A percentile compares a stretch with the other conserved stretches of the same genome.
Conservation (phyloP, 441 rosid genomes). For the Erodium chrysanthum region DNA sequence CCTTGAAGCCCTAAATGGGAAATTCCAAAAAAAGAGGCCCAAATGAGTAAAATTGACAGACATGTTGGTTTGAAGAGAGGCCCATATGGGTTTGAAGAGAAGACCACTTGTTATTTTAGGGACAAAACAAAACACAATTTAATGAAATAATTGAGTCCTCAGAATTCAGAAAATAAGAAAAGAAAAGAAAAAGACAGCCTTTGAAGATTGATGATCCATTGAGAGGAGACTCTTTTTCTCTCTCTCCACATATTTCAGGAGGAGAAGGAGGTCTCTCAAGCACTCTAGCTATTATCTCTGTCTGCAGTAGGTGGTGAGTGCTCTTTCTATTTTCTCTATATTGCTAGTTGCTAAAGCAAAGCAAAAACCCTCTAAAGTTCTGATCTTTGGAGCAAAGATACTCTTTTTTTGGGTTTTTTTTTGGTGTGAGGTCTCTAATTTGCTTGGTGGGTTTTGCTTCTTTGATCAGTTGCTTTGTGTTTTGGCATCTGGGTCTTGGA, state of each 20-base stretch:
- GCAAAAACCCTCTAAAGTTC: slow-evolving; percentile 21
- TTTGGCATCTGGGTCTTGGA: slow-evolving; percentile 33
- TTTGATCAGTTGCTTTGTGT: slow-evolving; percentile 21
- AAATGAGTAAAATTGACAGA: not conserved
- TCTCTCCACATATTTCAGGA: slow-evolving; percentile 23
- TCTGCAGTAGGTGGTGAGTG: slow-evolving; percentile 23
- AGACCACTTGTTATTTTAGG: not conserved
- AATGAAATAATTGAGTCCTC: not conserved
- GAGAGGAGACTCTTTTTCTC: not conserved
- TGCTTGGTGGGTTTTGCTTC: slow-evolving; percentile 26
- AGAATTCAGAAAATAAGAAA: no score
- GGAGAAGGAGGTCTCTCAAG: slow-evolving; percentile 16
- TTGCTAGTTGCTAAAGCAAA: slow-evolving; percentile 20
- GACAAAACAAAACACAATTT: not conserved
- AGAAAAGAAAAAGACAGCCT: not conserved
- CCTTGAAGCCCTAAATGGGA: not conserved
- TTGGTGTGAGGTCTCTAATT: slow-evolving; percentile 14
- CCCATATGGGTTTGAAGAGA: not conserved
- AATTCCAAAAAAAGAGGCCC: not conserved
- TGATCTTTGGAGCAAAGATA: slow-evolving; percentile 26
- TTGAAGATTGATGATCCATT: not conserved
- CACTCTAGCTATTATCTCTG: slow-evolving; percentile 20
- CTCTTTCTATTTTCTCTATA: slow-evolving; percentile 25
- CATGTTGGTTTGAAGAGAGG: not conserved
- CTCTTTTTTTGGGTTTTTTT: slow-evolving; percentile 12